A percentile compares a stretch with the other conserved stretches of the same genome.
phyloP scores from a whole-genome alignment of 371 early-diverging fungal genomes.

The Rhizopus delemar region DNA sequence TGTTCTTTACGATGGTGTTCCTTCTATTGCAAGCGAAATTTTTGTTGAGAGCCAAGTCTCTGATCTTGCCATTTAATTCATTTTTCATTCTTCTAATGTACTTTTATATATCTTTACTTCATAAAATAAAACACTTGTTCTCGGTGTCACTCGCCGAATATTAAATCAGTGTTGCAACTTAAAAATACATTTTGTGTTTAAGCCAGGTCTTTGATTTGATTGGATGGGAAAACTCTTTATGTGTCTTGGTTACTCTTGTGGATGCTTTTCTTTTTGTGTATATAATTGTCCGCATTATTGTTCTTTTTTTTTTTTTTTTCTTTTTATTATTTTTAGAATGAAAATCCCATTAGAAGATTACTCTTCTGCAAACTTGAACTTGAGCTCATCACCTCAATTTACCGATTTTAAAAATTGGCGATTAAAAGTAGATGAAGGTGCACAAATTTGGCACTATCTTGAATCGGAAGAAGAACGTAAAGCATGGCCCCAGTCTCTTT shows the following conservation, averaged over 20 bases:
- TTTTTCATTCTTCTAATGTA: neutral
- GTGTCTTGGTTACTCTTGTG: too few relatives aligned
- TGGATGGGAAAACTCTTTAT: neutral
- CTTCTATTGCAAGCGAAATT: slow-evolving; percentile 45
- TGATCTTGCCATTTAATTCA: slow-evolving; percentile 27
- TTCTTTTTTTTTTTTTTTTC: neutral
- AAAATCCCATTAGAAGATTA: slow-evolving; percentile 11
- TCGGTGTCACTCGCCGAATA: too few relatives aligned
- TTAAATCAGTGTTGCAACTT: too few relatives aligned
- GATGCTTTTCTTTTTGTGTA: neutral
- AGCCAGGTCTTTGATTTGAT: neutral
- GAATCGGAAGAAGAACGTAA: slow-evolving; percentile 63
- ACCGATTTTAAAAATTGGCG: slow-evolving; percentile 83
- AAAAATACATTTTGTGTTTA: too few relatives aligned
- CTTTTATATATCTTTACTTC: too few relatives aligned
- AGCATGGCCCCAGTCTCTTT: slow-evolving; percentile 73
- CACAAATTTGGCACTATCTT: slow-evolving; percentile 92
- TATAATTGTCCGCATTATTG: neutral
- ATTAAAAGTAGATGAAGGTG: slow-evolving; percentile 77
- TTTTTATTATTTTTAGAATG: slow-evolving; percentile 1
- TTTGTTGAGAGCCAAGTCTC: slow-evolving; percentile 31
- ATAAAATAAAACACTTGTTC: too few relatives aligned
- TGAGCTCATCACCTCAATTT: slow-evolving; percentile 39
- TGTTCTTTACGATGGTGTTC: slow-evolving; percentile 61
- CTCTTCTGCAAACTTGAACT: slow-evolving; percentile 39